Evolutionary conservation across 805 yeast genomes (phyloP), one percentile per base, ranked within the genome.

Genomic region (Huiozyma naganishii): DNA sequence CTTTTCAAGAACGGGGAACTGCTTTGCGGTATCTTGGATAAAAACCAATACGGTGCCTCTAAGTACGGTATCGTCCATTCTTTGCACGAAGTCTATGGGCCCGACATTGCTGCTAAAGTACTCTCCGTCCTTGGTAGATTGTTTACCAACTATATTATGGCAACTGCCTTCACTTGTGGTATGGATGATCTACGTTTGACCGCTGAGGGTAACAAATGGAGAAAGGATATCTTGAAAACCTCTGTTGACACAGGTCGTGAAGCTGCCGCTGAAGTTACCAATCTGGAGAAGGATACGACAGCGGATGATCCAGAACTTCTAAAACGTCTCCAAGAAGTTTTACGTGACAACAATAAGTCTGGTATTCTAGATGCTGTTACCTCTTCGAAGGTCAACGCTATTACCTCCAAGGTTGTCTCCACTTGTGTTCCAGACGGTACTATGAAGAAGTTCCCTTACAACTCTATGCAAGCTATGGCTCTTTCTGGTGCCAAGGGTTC

Each of bases 401-500:
- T 92, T 48, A 89, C 97, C 0, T 83, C 97, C n/a, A 83, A 84
- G 61, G 97, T 94, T 59, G 97, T 90, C 35, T 71, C 89, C 44
- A 79, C 78, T 64, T 87, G 97, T 79, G 89, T 92, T 59, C 99
- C 99, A 39, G 90, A 71, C 35, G 97, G 97, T 59, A 86, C 97
- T 2, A 84, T 86, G 83, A 92, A 92, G 67, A 73, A 80, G 61
- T 92, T 92, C 74, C 99, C 99, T 10, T 74, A 81, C 67, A 92
- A 92, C 67, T 79, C 95, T 34, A 92, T 92, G 97, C 98, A 92
- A 73, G 80, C 95, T 34, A 92, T 92, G 99, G 97, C 98, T 2
- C 71, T 92, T 39, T 90, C 97, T 37, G 99, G 99, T 66, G 99
- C 99, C 48, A 92, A 92, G 69, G 99, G 99, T 61, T 92, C 98